A percentile compares a stretch with the other conserved stretches of the same genome.
These are phyloP conservation scores for Vachellia collinsii DNA, from an alignment of 306 rosid species.

Conservation along the genomic window DNA sequence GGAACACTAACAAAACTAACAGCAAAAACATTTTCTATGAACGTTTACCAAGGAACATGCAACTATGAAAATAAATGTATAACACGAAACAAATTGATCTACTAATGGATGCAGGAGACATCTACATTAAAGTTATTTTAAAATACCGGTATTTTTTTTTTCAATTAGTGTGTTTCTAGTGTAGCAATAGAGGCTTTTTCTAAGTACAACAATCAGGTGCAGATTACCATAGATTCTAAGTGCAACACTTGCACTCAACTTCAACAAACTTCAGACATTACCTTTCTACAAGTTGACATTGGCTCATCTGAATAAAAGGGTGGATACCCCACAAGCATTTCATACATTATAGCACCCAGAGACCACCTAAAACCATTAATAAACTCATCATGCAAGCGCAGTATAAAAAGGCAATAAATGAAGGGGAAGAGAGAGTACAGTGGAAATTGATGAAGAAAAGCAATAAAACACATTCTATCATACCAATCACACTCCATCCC, in stretches of 20 bases:
- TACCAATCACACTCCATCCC: slow-evolving; percentile 99
- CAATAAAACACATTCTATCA: slow-evolving; percentile 19
- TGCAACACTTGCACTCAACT: slow-evolving; percentile 28
- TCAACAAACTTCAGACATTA: slow-evolving; percentile 41
- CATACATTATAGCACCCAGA: slow-evolving; percentile 97
- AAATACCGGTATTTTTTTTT: slow-evolving; percentile 5
- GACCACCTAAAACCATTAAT: slow-evolving; percentile 83
- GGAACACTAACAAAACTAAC: not conserved
- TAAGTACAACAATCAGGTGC: slow-evolving; percentile 8
- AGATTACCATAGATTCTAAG: slow-evolving; percentile 13
- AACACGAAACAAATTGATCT: not conserved
- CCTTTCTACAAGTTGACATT: slow-evolving; percentile 97
- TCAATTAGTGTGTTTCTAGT: not conserved
- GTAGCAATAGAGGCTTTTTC: slow-evolving; percentile 31
- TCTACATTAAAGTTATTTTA: not conserved
- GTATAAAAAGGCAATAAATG: slow-evolving; percentile 3
- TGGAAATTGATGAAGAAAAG: slow-evolving; percentile 30
- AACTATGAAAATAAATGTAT: not conserved
- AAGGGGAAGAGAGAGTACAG: slow-evolving; percentile 7
- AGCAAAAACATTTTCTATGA: slow-evolving; percentile 1
- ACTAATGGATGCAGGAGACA: slow-evolving; percentile 15
- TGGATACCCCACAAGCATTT: slow-evolving; percentile 98
- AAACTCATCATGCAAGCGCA: slow-evolving; percentile 36
- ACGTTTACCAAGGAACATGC: slow-evolving; percentile 9
- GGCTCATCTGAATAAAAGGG: slow-evolving; percentile 99